These are phyloP conservation scores for Spongispora temasekensis DNA, from an alignment of 1,284 basidiomycete species.

Conservation along the genomic window DNA sequence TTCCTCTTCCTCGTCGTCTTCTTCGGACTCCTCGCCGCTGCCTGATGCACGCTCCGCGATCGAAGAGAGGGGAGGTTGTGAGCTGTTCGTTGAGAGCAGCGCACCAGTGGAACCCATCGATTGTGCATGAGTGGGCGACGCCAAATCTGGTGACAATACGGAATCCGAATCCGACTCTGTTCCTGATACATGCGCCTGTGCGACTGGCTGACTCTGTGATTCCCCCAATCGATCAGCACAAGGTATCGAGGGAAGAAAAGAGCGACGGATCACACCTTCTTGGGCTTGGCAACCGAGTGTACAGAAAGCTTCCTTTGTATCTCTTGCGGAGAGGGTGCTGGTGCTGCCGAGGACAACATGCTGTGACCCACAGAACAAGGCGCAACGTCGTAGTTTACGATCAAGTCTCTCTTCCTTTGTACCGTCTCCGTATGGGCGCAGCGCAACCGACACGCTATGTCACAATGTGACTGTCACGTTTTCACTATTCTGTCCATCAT, in stretches of 20 bases:
- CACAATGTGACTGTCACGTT: conserved; percentile 32
- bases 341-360: conserved; percentile 54
- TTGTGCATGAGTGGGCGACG: conserved; percentile 38
- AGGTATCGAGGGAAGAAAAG: not conserved
- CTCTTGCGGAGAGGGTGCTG: conserved; percentile 83
- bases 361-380: conserved; percentile 5
- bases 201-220: conserved; percentile 35
- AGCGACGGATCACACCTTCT: conserved; percentile 40
- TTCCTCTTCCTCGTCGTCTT: conserved; percentile 67
- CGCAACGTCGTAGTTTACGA: conserved; percentile 8
- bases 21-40: conserved; percentile 72
- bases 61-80: conserved; percentile 63
- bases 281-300: conserved; percentile 55
- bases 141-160: conserved; percentile 56
- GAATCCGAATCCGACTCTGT: conserved; percentile 88
- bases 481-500: not conserved
- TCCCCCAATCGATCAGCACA: conserved; percentile 16
- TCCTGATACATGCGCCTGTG: conserved; percentile 59
- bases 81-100: conserved; percentile 39
- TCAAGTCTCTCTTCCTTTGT: conserved; percentile 10
- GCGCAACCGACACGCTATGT: conserved; percentile 19
- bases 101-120: conserved; percentile 30
- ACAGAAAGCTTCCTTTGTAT: conserved; percentile 86
- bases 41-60: conserved; percentile 73
- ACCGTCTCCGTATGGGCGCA: conserved; percentile 8